Percentiles rank a stretch among this genome's conserved stretches.
phyloP scores from a whole-genome alignment of 441 rosid species.

The Populus tomentosa region DNA sequence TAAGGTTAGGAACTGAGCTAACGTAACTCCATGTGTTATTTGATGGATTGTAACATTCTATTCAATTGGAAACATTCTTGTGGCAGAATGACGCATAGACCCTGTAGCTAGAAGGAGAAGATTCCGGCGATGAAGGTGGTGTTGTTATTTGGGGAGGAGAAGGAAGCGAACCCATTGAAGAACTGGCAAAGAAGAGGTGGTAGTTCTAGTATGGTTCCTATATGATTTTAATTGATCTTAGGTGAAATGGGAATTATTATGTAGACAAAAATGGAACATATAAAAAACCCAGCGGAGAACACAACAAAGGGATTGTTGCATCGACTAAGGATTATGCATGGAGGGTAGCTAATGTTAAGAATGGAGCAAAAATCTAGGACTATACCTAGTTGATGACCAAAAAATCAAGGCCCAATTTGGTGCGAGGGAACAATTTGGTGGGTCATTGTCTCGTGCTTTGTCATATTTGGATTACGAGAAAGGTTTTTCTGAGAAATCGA shows the following conservation, averaged over 20 bases:
- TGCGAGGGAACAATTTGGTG: neutral
- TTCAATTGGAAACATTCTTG: conserved; percentile 29
- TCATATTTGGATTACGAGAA: neutral
- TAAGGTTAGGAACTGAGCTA: conserved; percentile 24
- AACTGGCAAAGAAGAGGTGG: neutral
- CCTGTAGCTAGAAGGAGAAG: neutral
- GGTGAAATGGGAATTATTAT: conserved; percentile 19
- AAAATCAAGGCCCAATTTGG: neutral
- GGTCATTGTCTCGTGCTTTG: conserved; percentile 18
- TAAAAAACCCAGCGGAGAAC: conserved; percentile 12
- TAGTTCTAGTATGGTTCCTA: neutral
- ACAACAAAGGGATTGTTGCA: conserved; percentile 13
- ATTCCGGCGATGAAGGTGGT: conserved; percentile 4
- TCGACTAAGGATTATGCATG: conserved; percentile 15
- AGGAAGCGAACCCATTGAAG: conserved; percentile 32
- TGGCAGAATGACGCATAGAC: conserved; percentile 37
- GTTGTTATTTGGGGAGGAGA: neutral
- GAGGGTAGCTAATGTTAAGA: conserved; percentile 1
- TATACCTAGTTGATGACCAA: conserved; percentile 7
- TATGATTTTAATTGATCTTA: neutral
- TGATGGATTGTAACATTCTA: conserved; percentile 36
- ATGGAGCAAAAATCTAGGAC: conserved; percentile 7
- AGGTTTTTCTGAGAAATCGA: conserved; percentile 5
- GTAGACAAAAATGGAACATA: neutral
- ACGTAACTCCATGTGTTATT: conserved; percentile 37